phyloP scores from a whole-genome alignment of 1,284 basidiomycete species.

The Tilletiaria anomala region DNA sequence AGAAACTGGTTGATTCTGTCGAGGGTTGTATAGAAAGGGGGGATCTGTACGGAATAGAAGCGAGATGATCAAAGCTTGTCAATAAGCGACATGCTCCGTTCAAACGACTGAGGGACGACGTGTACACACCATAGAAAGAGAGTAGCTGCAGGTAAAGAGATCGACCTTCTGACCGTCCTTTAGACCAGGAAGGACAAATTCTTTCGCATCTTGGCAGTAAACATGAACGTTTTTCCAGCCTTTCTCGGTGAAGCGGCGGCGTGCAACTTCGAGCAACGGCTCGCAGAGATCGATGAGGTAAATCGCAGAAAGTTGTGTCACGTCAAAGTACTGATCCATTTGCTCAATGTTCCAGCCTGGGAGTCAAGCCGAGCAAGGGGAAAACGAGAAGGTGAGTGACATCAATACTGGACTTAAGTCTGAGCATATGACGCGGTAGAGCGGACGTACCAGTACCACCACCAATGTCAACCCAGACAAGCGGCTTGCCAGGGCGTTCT shows the following conservation, averaged over 20 bases:
- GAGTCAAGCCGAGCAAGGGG: not conserved
- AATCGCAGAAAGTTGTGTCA: constrained; percentile 42
- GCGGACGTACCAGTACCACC: constrained; percentile 53
- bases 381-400: not conserved
- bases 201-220: constrained; percentile 59
- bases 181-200: constrained; percentile 52
- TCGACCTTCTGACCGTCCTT: constrained; percentile 25
- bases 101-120: too few relatives aligned
- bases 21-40: constrained; percentile 54
- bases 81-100: not conserved
- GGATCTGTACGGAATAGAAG: constrained; percentile 44
- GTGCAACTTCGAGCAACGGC: constrained; percentile 57
- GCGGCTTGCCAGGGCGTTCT: constrained; percentile 43
- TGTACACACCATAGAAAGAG: constrained; percentile 33
- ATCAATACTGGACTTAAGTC: not conserved
- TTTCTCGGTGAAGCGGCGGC: constrained; percentile 52
- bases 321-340: constrained; percentile 58
- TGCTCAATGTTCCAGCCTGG: constrained; percentile 64
- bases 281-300: constrained; percentile 66
- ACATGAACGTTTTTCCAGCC: constrained; percentile 65
- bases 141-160: constrained; percentile 38
- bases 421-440: not conserved
- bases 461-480: constrained; percentile 69
- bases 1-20: constrained; percentile 60
- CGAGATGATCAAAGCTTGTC: constrained; percentile 41